phyloP scores from a whole-genome alignment of 139 green algal genomes.

The Bryopsis sp. region DNA sequence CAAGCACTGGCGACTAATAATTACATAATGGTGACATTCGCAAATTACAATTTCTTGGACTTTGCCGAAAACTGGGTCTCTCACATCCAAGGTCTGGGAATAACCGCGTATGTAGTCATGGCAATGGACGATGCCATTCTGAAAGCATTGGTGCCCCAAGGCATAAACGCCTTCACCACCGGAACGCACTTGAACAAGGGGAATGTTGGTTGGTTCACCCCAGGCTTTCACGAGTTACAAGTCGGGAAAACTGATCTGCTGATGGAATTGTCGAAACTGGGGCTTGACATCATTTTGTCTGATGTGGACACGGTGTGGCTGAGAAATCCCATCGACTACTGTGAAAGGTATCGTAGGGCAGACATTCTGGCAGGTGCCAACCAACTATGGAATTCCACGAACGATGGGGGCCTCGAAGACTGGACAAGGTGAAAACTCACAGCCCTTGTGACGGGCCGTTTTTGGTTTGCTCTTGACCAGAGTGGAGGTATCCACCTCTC shows the following conservation, averaged over 20 bases:
- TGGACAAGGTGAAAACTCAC: not conserved
- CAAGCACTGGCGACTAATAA: too few relatives aligned
- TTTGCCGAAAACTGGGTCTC: not conserved
- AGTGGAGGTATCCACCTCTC: too few relatives aligned
- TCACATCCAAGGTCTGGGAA: not conserved
- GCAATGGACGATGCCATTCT: conserved; percentile 87
- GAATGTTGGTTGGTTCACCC: conserved; percentile 88
- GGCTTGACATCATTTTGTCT: conserved; percentile 69
- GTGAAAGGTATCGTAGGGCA: conserved; percentile 52
- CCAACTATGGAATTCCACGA: conserved; percentile 46
- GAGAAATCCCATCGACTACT: conserved; percentile 74
- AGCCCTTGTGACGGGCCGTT: too few relatives aligned
- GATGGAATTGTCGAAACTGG: conserved; percentile 61
- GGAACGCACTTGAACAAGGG: conserved; percentile 53
- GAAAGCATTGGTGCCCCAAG: conserved; percentile 30
- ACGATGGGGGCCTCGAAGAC: not conserved
- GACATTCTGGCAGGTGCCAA: conserved; percentile 82
- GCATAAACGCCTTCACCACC: conserved; percentile 75
- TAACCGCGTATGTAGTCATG: conserved; percentile 32
- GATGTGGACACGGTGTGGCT: conserved; percentile 93
- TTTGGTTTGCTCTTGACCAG: too few relatives aligned
- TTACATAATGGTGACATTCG: not conserved
- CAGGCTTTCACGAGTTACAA: conserved; percentile 89
- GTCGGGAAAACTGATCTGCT: conserved; percentile 84
- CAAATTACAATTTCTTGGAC: not conserved